Evolutionary conservation across 1,139 yeast genomes (phyloP).

Genomic region (Suhomyces terraborum): DNA sequence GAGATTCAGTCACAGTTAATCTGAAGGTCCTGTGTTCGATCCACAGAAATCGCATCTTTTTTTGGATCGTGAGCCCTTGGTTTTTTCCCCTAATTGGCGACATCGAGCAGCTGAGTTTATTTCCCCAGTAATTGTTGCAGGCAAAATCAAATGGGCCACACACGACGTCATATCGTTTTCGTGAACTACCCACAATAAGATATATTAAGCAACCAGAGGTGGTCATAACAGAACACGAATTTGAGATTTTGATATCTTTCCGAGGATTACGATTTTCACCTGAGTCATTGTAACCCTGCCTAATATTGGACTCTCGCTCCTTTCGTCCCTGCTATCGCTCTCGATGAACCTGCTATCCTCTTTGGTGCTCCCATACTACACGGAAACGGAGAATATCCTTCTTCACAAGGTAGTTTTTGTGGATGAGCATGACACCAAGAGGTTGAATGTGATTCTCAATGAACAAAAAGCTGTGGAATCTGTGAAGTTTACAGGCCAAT

Average conservation of each 20-base stretch:
- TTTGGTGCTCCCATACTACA: slow-evolving; percentile 33
- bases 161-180: slow-evolving; percentile 1
- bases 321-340: neutral
- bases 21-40: slow-evolving; percentile 62
- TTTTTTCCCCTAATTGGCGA: neutral
- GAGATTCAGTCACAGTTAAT: slow-evolving; percentile 44
- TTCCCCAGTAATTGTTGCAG: neutral
- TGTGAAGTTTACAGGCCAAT: slow-evolving; percentile 17
- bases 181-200: slow-evolving; percentile 2
- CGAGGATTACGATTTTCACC: neutral
- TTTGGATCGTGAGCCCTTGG: neutral
- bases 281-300: neutral
- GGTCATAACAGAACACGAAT: neutral
- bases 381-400: slow-evolving; percentile 18
- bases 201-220: slow-evolving; percentile 1
- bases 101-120: neutral
- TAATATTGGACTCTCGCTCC: neutral
- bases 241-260: neutral
- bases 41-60: slow-evolving; percentile 37
- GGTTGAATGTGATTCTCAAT: slow-evolving; percentile 24
- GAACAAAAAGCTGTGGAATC: slow-evolving; percentile 22
- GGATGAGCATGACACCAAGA: slow-evolving; percentile 24
- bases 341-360: slow-evolving; percentile 14
- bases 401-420: slow-evolving; percentile 29
- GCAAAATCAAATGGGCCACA: neutral